phyloP scores from a whole-genome alignment of 2,329 filamentous ascomycete genomes.

The Fusarium hainanense region DNA sequence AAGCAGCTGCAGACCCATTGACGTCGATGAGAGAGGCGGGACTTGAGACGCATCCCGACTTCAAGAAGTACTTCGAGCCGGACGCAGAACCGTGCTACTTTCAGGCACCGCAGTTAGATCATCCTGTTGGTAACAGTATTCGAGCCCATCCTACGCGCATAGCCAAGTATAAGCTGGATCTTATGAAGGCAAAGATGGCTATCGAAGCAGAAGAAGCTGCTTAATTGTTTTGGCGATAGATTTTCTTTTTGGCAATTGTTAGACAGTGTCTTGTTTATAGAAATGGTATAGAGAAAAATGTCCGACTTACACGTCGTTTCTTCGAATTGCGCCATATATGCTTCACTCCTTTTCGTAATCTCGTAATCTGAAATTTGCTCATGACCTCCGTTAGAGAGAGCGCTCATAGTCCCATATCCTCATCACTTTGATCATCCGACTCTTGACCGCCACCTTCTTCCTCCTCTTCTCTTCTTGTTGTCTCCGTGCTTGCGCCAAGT shows the following conservation, averaged over 20 bases:
- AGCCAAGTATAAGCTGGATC: constrained; percentile 22
- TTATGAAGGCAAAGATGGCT: constrained; percentile 1
- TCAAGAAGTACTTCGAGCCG: constrained; percentile 10
- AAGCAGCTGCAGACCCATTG: constrained; percentile 14
- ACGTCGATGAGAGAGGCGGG: neutral
- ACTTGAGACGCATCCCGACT: constrained; percentile 16
- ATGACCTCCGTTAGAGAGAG: neutral
- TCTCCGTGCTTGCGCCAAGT: constrained; percentile 84
- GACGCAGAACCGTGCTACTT: neutral
- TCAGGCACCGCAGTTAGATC: constrained; percentile 9
- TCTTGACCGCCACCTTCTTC: constrained; percentile 71
- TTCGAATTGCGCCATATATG: constrained; percentile 5
- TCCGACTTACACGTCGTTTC: constrained; percentile 30
- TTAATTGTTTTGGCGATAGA: neutral
- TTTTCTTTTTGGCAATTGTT: constrained; percentile 20
- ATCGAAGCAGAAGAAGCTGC: neutral
- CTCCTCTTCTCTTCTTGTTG: constrained; percentile 79
- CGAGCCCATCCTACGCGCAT: constrained; percentile 35
- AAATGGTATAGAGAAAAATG: constrained; percentile 2
- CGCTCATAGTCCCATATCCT: constrained; percentile 62
- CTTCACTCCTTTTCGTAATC: constrained; percentile 2
- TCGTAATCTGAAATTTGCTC: neutral
- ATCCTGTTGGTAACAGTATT: constrained; percentile 28
- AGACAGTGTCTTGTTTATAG: neutral
- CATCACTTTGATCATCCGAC: constrained; percentile 69